phyloP scores from a whole-genome alignment of 2,329 filamentous ascomycete genomes.

The Exophiala sp. region DNA sequence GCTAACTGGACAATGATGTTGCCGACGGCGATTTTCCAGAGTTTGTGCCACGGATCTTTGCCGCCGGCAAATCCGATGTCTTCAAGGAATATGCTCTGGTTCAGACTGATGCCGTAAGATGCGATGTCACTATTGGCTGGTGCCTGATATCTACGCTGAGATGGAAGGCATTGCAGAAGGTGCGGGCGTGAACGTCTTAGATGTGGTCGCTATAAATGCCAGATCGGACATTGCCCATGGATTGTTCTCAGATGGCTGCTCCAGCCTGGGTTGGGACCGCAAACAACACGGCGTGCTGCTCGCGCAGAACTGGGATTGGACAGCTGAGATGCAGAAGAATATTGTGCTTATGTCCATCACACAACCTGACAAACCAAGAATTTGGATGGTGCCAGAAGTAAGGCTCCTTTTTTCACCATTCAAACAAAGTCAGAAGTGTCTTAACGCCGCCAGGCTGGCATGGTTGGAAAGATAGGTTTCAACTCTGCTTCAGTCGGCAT shows the following conservation, averaged over 20 bases:
- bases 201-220: conserved; percentile 56
- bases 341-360: conserved; percentile 47
- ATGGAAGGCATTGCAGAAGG: conserved; percentile 54
- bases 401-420: conserved; percentile 20
- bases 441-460: conserved; percentile 37
- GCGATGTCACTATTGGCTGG: conserved; percentile 31
- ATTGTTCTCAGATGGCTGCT: conserved; percentile 51
- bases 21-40: conserved; percentile 33
- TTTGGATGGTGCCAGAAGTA: conserved; percentile 53
- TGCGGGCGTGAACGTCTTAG: conserved; percentile 41
- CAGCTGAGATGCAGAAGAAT: conserved; percentile 48
- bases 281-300: conserved; percentile 35
- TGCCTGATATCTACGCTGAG: conserved; percentile 42
- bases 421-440: too few species aligned
- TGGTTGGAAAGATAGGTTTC: conserved; percentile 57
- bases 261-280: conserved; percentile 50
- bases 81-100: conserved; percentile 32
- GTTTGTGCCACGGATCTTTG: conserved; percentile 30
- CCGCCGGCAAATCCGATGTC: conserved; percentile 33
- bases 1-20: conserved; percentile 31
- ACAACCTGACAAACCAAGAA: conserved; percentile 42
- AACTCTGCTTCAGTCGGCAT: conserved; percentile 52
- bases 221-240: conserved; percentile 58
- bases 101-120: conserved; percentile 35
- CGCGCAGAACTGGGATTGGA: conserved; percentile 60